Conservation (phyloP, 345 rosid species). For the Xanthoceras sorbifolium region DNA sequence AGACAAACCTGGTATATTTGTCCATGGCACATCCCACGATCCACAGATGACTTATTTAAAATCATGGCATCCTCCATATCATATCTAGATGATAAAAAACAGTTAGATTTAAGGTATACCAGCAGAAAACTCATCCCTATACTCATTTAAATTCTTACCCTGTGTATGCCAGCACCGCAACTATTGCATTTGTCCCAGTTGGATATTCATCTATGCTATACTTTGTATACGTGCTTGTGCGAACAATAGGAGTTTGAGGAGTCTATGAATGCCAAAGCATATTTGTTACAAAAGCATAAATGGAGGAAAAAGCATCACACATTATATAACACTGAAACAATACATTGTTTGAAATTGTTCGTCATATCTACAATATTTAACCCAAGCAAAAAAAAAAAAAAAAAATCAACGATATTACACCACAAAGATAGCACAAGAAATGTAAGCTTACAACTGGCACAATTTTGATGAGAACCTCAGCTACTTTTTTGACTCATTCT, state of each 20-base stretch:
- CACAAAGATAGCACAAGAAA: not conserved
- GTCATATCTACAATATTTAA: not conserved
- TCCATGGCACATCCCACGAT: constrained; percentile 96
- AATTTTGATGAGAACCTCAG: not conserved
- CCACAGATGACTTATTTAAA: constrained; percentile 90
- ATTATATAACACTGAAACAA: not conserved
- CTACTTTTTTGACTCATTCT: not conserved
- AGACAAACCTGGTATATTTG: constrained; percentile 88
- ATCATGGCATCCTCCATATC: constrained; percentile 99
- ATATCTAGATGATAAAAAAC: constrained; percentile 48
- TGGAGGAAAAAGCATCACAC: constrained; percentile 8
- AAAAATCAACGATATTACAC: too few relatives aligned
- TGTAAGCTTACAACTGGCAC: not conserved
- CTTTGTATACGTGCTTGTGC: constrained; percentile 70
- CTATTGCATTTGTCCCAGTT: constrained; percentile 95
- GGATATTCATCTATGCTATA: constrained; percentile 83
- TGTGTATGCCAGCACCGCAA: constrained; percentile 94
- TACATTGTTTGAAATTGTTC: not conserved
- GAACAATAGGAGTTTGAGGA: constrained; percentile 93
- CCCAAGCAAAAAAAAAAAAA: not conserved
- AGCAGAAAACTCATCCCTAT: not conserved
- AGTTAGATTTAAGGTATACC: not conserved
- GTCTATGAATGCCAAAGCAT: constrained; percentile 61
- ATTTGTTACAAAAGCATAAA: constrained; percentile 5
- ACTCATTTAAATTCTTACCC: constrained; percentile 51